phyloP scores from a whole-genome alignment of 2,329 filamentous ascomycete species.

The Claviceps fusiformis region DNA sequence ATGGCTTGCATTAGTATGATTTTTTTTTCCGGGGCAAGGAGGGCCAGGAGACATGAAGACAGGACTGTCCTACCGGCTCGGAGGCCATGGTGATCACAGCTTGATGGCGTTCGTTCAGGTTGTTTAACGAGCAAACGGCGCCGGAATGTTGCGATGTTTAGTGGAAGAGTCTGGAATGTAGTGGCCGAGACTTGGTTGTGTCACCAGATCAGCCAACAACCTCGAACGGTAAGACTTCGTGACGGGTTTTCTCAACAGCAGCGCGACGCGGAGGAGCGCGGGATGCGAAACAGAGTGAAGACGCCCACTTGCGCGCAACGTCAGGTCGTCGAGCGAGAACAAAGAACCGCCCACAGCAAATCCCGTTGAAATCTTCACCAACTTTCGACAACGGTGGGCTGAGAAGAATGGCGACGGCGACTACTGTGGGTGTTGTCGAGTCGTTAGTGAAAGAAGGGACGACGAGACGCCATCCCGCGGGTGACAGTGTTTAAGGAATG shows the following conservation, averaged over 20 bases:
- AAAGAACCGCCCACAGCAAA: neutral
- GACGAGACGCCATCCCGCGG: neutral
- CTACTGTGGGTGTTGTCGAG: neutral
- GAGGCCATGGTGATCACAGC: conserved; percentile 21
- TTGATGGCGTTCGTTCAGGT: conserved; percentile 9
- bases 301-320: neutral
- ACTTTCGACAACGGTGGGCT: neutral
- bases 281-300: neutral
- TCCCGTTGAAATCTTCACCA: neutral
- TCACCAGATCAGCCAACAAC: neutral
- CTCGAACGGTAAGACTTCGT: neutral
- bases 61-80: conserved; percentile 22
- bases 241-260: neutral
- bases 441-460: neutral
- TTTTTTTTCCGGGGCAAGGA: neutral
- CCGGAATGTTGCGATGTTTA: conserved; percentile 15
- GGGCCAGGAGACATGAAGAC: conserved; percentile 4
- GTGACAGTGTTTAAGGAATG: conserved; percentile 8
- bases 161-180: conserved; percentile 17
- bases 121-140: conserved; percentile 10
- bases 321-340: neutral
- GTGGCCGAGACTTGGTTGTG: conserved; percentile 2
- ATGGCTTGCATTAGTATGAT: neutral
- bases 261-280: neutral
- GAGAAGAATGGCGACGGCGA: neutral